phyloP scores from a whole-genome alignment of 129 eudicot species.

The Flaveria ramosissima region DNA sequence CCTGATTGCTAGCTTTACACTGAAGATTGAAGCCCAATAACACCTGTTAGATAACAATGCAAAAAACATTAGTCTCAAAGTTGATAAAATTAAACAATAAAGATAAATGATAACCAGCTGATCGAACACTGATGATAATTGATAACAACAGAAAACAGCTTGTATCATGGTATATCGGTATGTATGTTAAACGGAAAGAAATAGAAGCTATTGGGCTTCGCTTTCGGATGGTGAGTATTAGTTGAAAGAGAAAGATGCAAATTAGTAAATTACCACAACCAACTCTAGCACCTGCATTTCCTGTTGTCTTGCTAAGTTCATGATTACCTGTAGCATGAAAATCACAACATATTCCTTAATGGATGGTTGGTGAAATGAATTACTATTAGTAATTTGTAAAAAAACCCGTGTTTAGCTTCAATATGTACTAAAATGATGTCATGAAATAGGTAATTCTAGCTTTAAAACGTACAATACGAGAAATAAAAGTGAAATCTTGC shows the following conservation, averaged over 20 bases:
- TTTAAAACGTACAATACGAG: neutral
- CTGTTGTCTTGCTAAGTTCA: slow-evolving; percentile 95
- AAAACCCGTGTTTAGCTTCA: slow-evolving; percentile 5
- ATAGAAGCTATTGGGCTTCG: neutral
- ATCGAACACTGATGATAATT: neutral
- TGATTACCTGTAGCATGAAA: slow-evolving; percentile 69
- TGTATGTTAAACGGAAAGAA: neutral
- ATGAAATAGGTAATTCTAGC: neutral
- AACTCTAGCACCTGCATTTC: slow-evolving; percentile 98
- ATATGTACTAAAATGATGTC: neutral
- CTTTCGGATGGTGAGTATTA: neutral
- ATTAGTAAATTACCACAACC: slow-evolving; percentile 83
- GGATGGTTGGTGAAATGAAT: neutral
- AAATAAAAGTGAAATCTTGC: neutral
- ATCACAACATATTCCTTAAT: slow-evolving; percentile 2
- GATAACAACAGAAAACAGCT: no score
- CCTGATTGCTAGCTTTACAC: slow-evolving; percentile 35
- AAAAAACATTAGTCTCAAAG: slow-evolving; percentile 14
- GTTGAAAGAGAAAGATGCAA: slow-evolving; percentile 17
- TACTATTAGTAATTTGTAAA: neutral
- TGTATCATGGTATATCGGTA: neutral
- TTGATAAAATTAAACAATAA: neutral
- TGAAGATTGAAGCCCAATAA: slow-evolving; percentile 73
- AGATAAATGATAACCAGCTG: neutral
- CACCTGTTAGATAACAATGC: slow-evolving; percentile 52